Evolutionary conservation across 805 yeast species (phyloP).

Genomic region (Candida oleophila): DNA sequence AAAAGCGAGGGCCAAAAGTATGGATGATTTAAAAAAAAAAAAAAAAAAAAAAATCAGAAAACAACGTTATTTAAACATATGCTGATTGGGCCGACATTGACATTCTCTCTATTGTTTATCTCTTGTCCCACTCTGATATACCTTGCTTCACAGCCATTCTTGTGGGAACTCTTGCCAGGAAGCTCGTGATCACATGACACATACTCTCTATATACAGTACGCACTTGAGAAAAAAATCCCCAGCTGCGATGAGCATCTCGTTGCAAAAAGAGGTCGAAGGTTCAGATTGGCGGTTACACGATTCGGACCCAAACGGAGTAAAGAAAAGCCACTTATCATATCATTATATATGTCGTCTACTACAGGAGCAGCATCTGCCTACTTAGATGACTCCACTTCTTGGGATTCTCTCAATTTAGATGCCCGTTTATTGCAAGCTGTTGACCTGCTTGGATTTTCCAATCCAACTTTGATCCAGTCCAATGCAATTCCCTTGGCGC

Average conservation of each 20-base stretch:
- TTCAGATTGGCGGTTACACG: too few species aligned
- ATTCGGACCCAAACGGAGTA: too few species aligned
- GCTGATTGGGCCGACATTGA: too few species aligned
- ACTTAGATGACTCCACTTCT: slow-evolving; percentile 64
- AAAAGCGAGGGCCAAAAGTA: too few species aligned
- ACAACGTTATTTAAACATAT: too few species aligned
- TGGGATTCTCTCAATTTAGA: slow-evolving; percentile 83
- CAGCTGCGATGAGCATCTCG: slow-evolving; percentile 2
- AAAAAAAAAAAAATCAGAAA: too few species aligned
- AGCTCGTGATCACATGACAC: not conserved
- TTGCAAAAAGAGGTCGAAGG: not conserved
- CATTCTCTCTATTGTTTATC: too few species aligned
- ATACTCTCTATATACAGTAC: not conserved
- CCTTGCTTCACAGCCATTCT: not conserved
- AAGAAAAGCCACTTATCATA: too few species aligned
- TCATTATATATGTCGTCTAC: not conserved
- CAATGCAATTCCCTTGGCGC: slow-evolving; percentile 86
- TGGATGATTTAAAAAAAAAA: too few species aligned
- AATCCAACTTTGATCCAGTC: slow-evolving; percentile 91
- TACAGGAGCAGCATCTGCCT: slow-evolving; percentile 61
- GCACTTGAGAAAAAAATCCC: not conserved
- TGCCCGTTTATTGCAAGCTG: slow-evolving; percentile 79
- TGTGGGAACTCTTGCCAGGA: not conserved
- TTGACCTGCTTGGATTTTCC: slow-evolving; percentile 73
- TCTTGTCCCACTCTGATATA: too few species aligned